Base-by-base conservation (phyloP, 208 protist genomes). In the Trypanosoma melophagium region DNA sequence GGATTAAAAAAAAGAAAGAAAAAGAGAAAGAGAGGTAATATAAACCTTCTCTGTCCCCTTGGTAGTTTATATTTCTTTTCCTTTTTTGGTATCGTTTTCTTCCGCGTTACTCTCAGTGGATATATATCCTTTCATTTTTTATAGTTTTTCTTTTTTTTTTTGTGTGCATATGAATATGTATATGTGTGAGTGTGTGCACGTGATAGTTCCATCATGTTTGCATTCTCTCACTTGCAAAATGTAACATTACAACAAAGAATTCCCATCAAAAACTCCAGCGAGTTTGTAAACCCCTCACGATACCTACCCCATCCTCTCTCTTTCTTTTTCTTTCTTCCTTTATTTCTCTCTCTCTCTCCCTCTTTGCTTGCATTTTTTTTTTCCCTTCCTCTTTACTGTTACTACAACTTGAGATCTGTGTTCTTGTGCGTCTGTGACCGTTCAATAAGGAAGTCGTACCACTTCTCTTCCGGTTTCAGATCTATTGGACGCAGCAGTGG, bases 381-480 rank as follows among this genome's bases (percentile, higher is more conserved):
- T 47, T 17, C 10, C 3, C 16, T 47, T 47, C 8, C 42, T 10
- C 42, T 47, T 17, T 10, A 17, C 16, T 10, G 16, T 47, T 17
- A n/a, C 41, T 79, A 91, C 61, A 83, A 49, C 69, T 91, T 86
- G 17, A 88, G 59, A 51, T 74, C 73, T 5, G 69, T 65, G 49
- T 82, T 88, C 61, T 88, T 84, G 45, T 84, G 80, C 4, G 83
- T 71, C 24, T 83, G 71, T 25, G 83, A 74, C 7, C 83, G 83
- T 22, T 92, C 77, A 63, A 93, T 16, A 17, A 95, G 76, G 71
- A 90, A 87, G 59, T 90, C 80, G 61, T 90, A 95, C 89, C 89
- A 95, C 50, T 83, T 76, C 62, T 75, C 76, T 12, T 92, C 82
- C 3, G 83, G 62, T 35, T 90, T 81, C n/a, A 63, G 60, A 54